Evolutionary conservation across 192 early-diverging fungal species (phyloP), one percentile per base, ranked within the genome.

Genomic region (Lunasporangiospora selenospora): DNA sequence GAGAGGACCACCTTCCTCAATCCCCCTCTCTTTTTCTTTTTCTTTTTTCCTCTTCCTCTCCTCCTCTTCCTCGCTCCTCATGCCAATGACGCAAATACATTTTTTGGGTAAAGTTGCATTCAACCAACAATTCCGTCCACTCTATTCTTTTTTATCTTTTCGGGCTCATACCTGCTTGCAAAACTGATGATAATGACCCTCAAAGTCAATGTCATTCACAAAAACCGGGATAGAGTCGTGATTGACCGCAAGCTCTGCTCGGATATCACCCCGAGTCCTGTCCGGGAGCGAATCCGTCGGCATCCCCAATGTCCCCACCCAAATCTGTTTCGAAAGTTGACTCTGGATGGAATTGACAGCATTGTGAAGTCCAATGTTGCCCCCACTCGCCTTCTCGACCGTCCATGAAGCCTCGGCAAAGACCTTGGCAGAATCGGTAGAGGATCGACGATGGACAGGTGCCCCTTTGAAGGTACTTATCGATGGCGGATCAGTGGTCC

Each of bases 361-460:
- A 62, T 98, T 98, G 49, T 95, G 90, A 43, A 98, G 83, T n/a
- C 96, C 95, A 82, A 95, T 94, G 78, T 98, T 98, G 36, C 96
- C 96, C 11, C 88, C 67, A 18, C 75, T 89, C 24, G 88, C 86
- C 27, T 87, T 83, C 54, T 93, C 92, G n/a, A 95, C 78, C 8
- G 79, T 76, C 84, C 88, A 89, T 11, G 77, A 31, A 19, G 75
- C 65, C 30, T 81, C 78, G 12, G 76, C 75, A 63, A 76, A 76
- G 8, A 76, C 51, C 13, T 79, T 58, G 9, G 67, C 70, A 12
- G 61, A 73, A 27, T 77, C 76, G 11, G 67, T 55, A 1, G 81
- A 79, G 15, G 69, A 39, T 30, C 67, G 48, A 13, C 71, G 36
- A 12, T 52, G 16, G 63, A 18, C 11, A 39, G 36, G 34, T 23